A percentile compares a stretch with the other conserved stretches of the same genome.
Conservation (phyloP, 2,329 filamentous ascomycete species). For the Penicillium sp. region DNA sequence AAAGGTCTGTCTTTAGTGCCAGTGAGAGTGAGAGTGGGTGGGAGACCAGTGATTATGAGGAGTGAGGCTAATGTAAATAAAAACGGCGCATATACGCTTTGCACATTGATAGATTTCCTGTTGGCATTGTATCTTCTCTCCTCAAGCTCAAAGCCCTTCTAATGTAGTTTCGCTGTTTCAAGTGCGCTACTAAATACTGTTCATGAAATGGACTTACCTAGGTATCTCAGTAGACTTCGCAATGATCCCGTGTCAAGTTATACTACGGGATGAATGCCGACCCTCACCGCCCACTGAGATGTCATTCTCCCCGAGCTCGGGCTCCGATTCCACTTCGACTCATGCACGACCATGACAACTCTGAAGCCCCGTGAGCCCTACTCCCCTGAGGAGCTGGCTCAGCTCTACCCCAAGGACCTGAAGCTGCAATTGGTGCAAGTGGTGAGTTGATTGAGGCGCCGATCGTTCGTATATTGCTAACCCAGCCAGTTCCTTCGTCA, state of each 20-base stretch:
- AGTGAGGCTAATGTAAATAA: slow-evolving; percentile 5
- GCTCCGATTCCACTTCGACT: slow-evolving; percentile 8
- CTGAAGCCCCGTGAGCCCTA: slow-evolving; percentile 71
- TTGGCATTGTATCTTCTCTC: background rate
- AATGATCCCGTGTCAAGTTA: background rate
- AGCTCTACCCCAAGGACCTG: slow-evolving; percentile 73
- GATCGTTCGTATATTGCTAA: slow-evolving; percentile 10
- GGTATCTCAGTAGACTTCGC: background rate
- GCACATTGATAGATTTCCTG: background rate
- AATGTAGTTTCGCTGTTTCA: background rate
- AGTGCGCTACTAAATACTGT: no score
- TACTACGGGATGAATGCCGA: background rate
- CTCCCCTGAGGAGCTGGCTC: slow-evolving; percentile 69
- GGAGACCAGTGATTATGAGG: slow-evolving; percentile 26
- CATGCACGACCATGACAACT: slow-evolving; percentile 61
- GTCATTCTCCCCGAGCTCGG: slow-evolving; percentile 8
- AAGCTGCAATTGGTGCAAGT: slow-evolving; percentile 88
- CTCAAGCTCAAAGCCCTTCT: background rate
- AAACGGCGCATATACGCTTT: background rate
- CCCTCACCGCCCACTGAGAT: slow-evolving; percentile 18
- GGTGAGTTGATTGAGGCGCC: slow-evolving; percentile 38
- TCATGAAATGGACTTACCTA: no score
- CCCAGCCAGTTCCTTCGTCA: slow-evolving; percentile 60
- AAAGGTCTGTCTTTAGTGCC: slow-evolving; percentile 30
- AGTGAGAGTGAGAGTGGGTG: slow-evolving; percentile 38